phyloP scores from a whole-genome alignment of 441 rosid species.

The Syzygium malaccense region DNA sequence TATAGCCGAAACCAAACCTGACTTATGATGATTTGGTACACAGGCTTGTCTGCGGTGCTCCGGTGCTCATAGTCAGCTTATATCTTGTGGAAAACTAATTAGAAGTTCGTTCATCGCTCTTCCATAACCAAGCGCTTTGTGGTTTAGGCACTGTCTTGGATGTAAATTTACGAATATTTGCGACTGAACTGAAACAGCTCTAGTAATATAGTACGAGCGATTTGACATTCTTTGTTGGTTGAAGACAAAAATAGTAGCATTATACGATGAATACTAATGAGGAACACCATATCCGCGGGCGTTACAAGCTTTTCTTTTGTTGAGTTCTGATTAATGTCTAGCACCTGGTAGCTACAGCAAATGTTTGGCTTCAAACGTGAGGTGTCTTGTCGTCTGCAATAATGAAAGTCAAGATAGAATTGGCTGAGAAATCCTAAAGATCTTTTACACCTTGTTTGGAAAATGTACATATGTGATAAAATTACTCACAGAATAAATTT shows the following conservation, averaged over 20 bases:
- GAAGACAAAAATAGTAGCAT: neutral
- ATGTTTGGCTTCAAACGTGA: neutral
- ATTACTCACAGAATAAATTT: neutral
- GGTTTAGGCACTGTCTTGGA: neutral
- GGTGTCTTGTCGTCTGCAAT: neutral
- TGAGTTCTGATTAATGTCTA: neutral
- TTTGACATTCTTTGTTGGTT: neutral
- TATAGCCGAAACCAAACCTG: neutral
- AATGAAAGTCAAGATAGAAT: neutral
- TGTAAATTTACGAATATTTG: neutral
- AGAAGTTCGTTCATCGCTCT: neutral
- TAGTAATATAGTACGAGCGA: neutral
- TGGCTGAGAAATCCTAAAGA: neutral
- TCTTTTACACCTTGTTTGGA: neutral
- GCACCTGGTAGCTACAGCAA: neutral
- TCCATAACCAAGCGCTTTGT: neutral
- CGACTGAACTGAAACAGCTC: neutral
- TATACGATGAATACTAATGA: neutral
- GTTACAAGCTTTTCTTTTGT: neutral
- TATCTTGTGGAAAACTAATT: neutral
- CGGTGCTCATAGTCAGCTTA: neutral
- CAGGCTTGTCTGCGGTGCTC: neutral
- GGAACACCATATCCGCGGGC: neutral
- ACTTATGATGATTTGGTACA: neutral
- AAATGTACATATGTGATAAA: neutral